Evolutionary conservation across 495 filamentous ascomycete species (phyloP), one percentile per base, ranked within the genome.

Genomic region (Podospora bellae-mahoneyi): DNA sequence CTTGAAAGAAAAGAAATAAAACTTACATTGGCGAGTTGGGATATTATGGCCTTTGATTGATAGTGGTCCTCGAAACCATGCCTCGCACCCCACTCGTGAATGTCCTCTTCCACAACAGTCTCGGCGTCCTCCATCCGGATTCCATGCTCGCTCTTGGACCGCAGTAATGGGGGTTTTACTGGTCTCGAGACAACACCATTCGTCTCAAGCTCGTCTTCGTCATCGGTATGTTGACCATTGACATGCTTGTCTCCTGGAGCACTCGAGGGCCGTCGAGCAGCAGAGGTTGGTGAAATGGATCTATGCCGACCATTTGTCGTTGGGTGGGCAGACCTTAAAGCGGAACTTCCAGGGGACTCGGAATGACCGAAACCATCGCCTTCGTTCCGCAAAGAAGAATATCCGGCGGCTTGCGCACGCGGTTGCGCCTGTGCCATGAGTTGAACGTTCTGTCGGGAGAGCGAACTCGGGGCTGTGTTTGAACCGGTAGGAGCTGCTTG

Each of bases 1-100:
- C 16, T 28, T n/a, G 13, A 27, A 44, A 16, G 39, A 9, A 53
- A 64, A 39, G 19, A 61, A 72, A 77, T 60, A 81, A 39, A 62
- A 83, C 84, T 75, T 74, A 86, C 85, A 66, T 80, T 84, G 28
- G 84, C 85, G 60, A 87, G 76, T 66, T 86, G 83, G 19, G 83
- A 82, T 28, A 87, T 85, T 64, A 84, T 85, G 66, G 88, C 88
- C 68, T 90, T 88, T 6, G 85, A 89, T 71, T 85, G 85, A 69
- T 90, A 90, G 72, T 90, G 88, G 67, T 87, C 86, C 69, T 90
- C 88, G 74, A 90, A 91, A 5, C 88, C 88, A 76, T 91, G 88
- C 20, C 88, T 79, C 56, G 84, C 83, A 26, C 85, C 85, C 80
- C 81, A 84, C 66, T 84, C 84, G 64, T 79, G 76, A 4, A 78